Conservation (phyloP, 225 moss, liverwort and hornwort species). For the Pseudoscleropodium purum region DNA sequence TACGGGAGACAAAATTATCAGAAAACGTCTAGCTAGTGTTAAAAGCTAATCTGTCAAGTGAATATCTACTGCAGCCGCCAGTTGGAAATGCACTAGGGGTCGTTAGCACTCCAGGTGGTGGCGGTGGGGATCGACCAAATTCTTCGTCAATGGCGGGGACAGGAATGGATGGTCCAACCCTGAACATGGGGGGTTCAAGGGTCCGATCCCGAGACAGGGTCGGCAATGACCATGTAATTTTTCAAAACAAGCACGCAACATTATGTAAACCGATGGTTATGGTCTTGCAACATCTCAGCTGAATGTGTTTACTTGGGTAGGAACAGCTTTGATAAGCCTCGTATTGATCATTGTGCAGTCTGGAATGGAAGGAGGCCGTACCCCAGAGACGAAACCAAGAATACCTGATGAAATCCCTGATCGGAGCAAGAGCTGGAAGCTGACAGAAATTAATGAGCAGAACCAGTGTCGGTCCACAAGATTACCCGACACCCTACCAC, state of each 20-base stretch:
- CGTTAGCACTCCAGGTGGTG: slow-evolving; percentile 68
- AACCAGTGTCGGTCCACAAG: slow-evolving; percentile 85
- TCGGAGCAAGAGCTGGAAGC: slow-evolving; percentile 86
- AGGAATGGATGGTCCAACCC: slow-evolving; percentile 74
- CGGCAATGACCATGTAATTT: slow-evolving; percentile 81
- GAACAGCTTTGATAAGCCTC: background rate
- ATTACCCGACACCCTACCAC: slow-evolving; percentile 86
- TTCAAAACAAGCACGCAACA: slow-evolving; percentile 22
- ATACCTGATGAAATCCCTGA: slow-evolving; percentile 84
- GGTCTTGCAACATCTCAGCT: slow-evolving; percentile 11
- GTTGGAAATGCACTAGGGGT: slow-evolving; percentile 79
- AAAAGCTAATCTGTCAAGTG: slow-evolving; percentile 14
- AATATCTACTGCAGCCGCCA: slow-evolving; percentile 58
- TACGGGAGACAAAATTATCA: background rate
- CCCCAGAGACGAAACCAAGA: slow-evolving; percentile 73
- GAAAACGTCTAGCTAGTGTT: background rate
- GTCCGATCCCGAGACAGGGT: slow-evolving; percentile 80
- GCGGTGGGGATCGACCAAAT: slow-evolving; percentile 78
- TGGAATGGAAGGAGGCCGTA: slow-evolving; percentile 75
- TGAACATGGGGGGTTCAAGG: slow-evolving; percentile 67
- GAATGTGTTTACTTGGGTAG: background rate
- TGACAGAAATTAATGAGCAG: slow-evolving; percentile 79
- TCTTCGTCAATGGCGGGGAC: slow-evolving; percentile 72
- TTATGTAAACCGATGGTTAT: slow-evolving; percentile 11
- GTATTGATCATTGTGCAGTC: slow-evolving; percentile 44